These are phyloP conservation scores for Harringtonia aguacate DNA, from an alignment of 2,329 filamentous ascomycete genomes.

Conservation along the genomic window DNA sequence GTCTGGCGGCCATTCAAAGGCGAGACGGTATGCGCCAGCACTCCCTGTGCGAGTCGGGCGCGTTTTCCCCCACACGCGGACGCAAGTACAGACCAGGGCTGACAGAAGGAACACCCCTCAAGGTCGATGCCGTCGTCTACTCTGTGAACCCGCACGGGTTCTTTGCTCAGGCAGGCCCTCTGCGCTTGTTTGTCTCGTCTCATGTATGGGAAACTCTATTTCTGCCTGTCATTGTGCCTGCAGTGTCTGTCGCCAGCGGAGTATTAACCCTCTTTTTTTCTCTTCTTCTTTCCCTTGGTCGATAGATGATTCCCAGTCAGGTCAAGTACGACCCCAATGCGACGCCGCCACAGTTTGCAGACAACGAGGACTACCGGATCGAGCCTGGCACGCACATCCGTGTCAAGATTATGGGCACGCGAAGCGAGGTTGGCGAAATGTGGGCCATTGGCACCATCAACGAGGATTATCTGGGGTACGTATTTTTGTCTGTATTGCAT, in stretches of 20 bases:
- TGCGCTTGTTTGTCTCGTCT: slow-evolving; percentile 70
- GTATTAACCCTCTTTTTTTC: slow-evolving; percentile 2
- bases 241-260: background rate
- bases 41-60: background rate
- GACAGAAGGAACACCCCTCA: slow-evolving; percentile 10
- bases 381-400: slow-evolving; percentile 90
- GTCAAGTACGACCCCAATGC: slow-evolving; percentile 94
- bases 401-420: slow-evolving; percentile 86
- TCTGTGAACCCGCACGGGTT: slow-evolving; percentile 89
- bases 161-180: slow-evolving; percentile 71
- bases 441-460: slow-evolving; percentile 97
- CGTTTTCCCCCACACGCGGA: background rate
- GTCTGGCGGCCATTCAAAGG: slow-evolving; percentile 98
- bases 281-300: too few species aligned
- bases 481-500: slow-evolving; percentile 1
- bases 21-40: slow-evolving; percentile 58
- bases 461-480: slow-evolving; percentile 62
- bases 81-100: background rate
- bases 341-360: slow-evolving; percentile 92
- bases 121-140: slow-evolving; percentile 91
- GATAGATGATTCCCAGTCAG: slow-evolving; percentile 76
- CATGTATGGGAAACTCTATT: slow-evolving; percentile 48
- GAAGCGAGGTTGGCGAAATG: slow-evolving; percentile 89
- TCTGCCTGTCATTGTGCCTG: background rate
- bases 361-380: slow-evolving; percentile 88